Conservation (phyloP, 192 early-diverging fungal species). For the Powellomyces hirtus region DNA sequence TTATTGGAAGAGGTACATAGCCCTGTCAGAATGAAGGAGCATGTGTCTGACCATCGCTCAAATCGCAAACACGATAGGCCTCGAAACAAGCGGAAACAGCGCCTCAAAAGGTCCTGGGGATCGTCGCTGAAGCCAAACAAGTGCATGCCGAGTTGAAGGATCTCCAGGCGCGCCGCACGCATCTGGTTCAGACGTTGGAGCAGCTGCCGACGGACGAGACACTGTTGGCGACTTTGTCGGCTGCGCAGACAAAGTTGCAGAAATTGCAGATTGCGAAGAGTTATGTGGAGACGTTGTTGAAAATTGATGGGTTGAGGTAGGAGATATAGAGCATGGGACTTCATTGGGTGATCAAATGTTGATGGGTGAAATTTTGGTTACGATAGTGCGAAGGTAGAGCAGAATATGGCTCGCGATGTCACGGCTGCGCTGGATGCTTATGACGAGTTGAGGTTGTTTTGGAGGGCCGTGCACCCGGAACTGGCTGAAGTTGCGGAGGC, state of each 20-base stretch:
- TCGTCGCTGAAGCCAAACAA: background rate
- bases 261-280: conserved; percentile 7
- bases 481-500: background rate
- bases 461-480: background rate
- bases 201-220: background rate
- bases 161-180: background rate
- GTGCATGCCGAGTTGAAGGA: background rate
- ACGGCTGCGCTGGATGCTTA: conserved; percentile 15
- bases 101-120: background rate
- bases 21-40: too few species aligned
- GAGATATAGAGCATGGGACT: background rate
- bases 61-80: too few species aligned
- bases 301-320: conserved; percentile 20
- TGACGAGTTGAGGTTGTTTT: conserved; percentile 7
- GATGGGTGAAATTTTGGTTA: background rate
- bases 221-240: background rate
- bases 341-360: background rate
- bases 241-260: conserved; percentile 11
- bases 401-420: background rate
- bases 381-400: conserved; percentile 1
- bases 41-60: too few species aligned
- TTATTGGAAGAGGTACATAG: too few species aligned
- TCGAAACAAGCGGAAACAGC: background rate
- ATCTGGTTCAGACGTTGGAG: background rate
- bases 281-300: conserved; percentile 13